Base-by-base conservation (phyloP, 2,329 filamentous ascomycete genomes). In the Aureobasidium sp. region DNA sequence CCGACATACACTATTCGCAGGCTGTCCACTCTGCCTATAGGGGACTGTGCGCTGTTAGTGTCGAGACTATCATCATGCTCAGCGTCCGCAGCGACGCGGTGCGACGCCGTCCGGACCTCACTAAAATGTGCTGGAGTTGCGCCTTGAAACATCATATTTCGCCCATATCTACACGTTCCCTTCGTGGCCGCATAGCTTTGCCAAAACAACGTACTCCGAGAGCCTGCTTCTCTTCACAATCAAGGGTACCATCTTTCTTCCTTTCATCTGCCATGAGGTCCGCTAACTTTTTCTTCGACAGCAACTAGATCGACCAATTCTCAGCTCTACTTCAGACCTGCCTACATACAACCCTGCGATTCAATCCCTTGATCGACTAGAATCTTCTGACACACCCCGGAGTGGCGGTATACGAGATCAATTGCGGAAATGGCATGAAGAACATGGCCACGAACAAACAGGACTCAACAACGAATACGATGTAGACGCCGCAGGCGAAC, bases 361-460 rank as follows among this genome's bases (percentile, higher is more conserved):
- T 3, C 20, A 47, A 27, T 34, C 50, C 7, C 58, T 53, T n/a
- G 48, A 53, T 17, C 27, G 23, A 20, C 34, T 34, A 41, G 57
- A 52, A 27, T 13, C 29, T 13, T 29, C n/a, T 12, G 20, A 44
- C 32, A 41, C 10, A 1, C n/a, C 55, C 15, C 36, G 27, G 36
- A 39, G 39, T 20, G 36, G 51, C 13, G 63, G 65, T 36, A 75
- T 77, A 60, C 70, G 75, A 59, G 67, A 72, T 29, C 68, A 73
- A 58, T 67, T 77, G 15, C 70, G 70, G 55, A 60, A 71, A 68
- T 82, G 79, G 79, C 75, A 82, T 66, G 65, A 72, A 27, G 67
- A 76, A 29, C 70, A 78, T 65, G 75, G 64, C 64, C 57, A 62
- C 62, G 66, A 64, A 52, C 62, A 26, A 68, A 70, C 68, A 5